Percentiles rank a stretch among this genome's conserved stretches.
Evolutionary conservation across 257 asterid genomes (phyloP).

Genomic region (Perilla frutescens): DNA sequence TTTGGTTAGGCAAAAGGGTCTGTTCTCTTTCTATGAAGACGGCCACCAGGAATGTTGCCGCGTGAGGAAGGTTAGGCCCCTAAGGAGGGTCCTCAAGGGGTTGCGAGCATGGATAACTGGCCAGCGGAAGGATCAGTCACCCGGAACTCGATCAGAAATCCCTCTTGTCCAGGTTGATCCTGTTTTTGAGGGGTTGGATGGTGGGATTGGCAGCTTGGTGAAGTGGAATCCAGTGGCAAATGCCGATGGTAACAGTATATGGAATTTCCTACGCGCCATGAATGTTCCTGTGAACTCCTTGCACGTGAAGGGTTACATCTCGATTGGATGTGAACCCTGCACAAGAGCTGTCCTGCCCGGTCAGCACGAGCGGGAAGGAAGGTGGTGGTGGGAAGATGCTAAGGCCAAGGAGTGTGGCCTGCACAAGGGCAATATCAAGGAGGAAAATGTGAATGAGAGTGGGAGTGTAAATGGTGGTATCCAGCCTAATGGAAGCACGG

Average conservation of each 20-base stretch:
- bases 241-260: slow-evolving; percentile 64
- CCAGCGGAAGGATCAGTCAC: slow-evolving; percentile 90
- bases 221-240: slow-evolving; percentile 93
- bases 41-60: slow-evolving; percentile 98
- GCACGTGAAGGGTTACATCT: slow-evolving; percentile 74
- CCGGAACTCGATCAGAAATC: slow-evolving; percentile 87
- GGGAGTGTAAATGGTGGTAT: slow-evolving; percentile 45
- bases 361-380: slow-evolving; percentile 90
- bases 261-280: slow-evolving; percentile 81
- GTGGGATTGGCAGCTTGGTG: slow-evolving; percentile 82
- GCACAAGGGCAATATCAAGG: slow-evolving; percentile 85
- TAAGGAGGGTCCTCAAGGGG: slow-evolving; percentile 82
- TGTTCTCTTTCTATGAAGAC: slow-evolving; percentile 85
- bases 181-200: slow-evolving; percentile 77
- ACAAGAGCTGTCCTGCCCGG: slow-evolving; percentile 84
- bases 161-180: slow-evolving; percentile 89
- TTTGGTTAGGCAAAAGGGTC: slow-evolving; percentile 81
- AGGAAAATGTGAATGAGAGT: slow-evolving; percentile 50
- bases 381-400: slow-evolving; percentile 99
- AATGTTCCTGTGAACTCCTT: slow-evolving; percentile 75
- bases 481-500: slow-evolving; percentile 45
- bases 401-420: slow-evolving; percentile 92
- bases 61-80: slow-evolving; percentile 79
- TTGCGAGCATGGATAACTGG: slow-evolving; percentile 92
- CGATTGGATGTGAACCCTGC: slow-evolving; percentile 94